Base-by-base conservation (phyloP, 2,329 filamentous ascomycete genomes). In the Geosmithia flava region DNA sequence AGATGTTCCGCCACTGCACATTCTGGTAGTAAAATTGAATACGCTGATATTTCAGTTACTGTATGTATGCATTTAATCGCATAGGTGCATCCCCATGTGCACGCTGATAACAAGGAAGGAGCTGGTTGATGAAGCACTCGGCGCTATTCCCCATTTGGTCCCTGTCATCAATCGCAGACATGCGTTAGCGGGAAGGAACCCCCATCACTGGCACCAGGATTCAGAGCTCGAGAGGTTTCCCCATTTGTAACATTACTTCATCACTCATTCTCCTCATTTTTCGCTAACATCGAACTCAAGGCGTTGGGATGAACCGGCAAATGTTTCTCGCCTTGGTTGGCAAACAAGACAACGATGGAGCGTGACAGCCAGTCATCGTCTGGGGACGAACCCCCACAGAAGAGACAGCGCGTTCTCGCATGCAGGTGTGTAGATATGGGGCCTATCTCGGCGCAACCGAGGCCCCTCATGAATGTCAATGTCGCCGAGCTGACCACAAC, bases 341-440 rank as follows among this genome's bases (percentile, higher is more conserved):
- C 20, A 44, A n/a, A 44, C 43, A 15, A n/a, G 20, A n/a, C 41
- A 41, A 16, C 42, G 30, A 49, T 49, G 48, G 48, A 49, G 33
- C 39, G 33, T 33, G 44, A 46, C 42, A 40, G 42, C n/a, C 45
- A 42, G 13, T 41, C 51, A 17, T 46, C 45, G 2, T 30, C 19
- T 2, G 46, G 43, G 7, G 53, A 55, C 27, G 53, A 53, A 40
- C 53, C 49, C 27, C 49, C 52, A 2, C 48, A 27, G 10, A 55
- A 55, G 47, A 48, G 47, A 23, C 52, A 53, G 37, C 42, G 53
- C 11, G 47, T 52, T 29, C 47, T 55, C 30, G 53, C 53, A 3
- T 55, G 53, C 48, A 47, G 52, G 51, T 53, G 23, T 33, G 49
- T 42, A 42, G 3, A 37, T 37, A 13, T 16, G 33, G 11, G 33